Percentiles rank a stretch among this genome's conserved stretches.
These are phyloP conservation scores for Haemoproteus tartakovskyi DNA, from an alignment of 169 alveolate species.

Conservation along the genomic window DNA sequence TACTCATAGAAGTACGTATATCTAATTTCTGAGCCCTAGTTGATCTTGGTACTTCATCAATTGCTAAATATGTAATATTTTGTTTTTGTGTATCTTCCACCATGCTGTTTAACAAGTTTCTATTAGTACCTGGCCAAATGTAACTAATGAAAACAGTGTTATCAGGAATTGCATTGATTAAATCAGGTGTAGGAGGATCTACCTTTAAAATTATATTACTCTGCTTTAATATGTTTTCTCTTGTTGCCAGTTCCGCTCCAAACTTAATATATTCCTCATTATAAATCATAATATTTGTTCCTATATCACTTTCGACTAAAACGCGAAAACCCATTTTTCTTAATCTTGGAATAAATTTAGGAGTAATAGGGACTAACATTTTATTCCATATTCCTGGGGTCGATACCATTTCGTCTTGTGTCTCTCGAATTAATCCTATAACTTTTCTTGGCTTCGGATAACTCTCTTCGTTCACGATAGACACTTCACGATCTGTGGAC, in stretches of 20 bases:
- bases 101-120: conserved; percentile 44
- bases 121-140: conserved; percentile 81
- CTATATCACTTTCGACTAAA: conserved; percentile 83
- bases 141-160: conserved; percentile 79
- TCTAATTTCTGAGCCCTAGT: conserved; percentile 91
- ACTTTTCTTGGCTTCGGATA: conserved; percentile 73
- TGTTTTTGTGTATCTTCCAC: conserved; percentile 68
- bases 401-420: not conserved
- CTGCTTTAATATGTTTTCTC: conserved; percentile 69
- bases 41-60: conserved; percentile 91
- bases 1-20: conserved; percentile 88
- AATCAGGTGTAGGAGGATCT: conserved; percentile 75
- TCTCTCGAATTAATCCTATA: conserved; percentile 75
- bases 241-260: conserved; percentile 75
- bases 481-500: too few relatives aligned
- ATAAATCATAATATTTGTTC: conserved; percentile 76
- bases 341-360: conserved; percentile 79
- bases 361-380: conserved; percentile 81
- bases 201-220: conserved; percentile 80
- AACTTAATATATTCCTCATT: conserved; percentile 70
- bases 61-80: conserved; percentile 82
- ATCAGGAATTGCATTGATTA: conserved; percentile 72
- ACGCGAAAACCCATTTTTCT: conserved; percentile 83
- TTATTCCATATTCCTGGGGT: conserved; percentile 2
- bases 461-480: too few relatives aligned